Conservation (phyloP, 176 grass and related monocot genomes). For the Oryza rufipogon region DNA sequence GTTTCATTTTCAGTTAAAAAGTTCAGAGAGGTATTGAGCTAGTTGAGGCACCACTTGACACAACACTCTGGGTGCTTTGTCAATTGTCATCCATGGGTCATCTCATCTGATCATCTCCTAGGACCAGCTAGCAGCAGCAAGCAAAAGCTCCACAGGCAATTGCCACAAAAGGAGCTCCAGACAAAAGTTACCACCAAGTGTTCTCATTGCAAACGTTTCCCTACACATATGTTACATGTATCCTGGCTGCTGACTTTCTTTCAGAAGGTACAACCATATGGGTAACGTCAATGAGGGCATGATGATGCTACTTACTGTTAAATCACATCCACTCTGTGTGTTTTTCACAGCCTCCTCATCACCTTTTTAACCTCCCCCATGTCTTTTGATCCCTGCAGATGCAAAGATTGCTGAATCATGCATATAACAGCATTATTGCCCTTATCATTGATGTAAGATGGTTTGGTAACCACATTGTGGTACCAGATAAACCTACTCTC, state of each 20-base stretch:
- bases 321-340: constrained; percentile 47
- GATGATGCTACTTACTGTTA: constrained; percentile 55
- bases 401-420: constrained; percentile 54
- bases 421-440: constrained; percentile 41
- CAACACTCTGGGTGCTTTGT: background rate
- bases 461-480: constrained; percentile 1
- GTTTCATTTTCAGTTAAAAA: background rate
- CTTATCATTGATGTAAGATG: constrained; percentile 38
- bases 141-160: constrained; percentile 30
- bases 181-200: constrained; percentile 39
- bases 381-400: constrained; percentile 28
- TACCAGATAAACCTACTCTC: background rate
- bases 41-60: constrained; percentile 36
- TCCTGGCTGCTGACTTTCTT: constrained; percentile 39
- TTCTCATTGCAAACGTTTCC: constrained; percentile 42
- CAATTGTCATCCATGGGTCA: constrained; percentile 34
- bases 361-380: background rate
- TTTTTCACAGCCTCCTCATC: background rate
- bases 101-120: background rate
- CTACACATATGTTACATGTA: constrained; percentile 24
- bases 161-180: constrained; percentile 46
- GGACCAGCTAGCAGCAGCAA: background rate
- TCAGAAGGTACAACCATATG: constrained; percentile 56
- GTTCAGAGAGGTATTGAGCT: constrained; percentile 2
- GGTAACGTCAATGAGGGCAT: constrained; percentile 41